Evolutionary conservation across 495 filamentous ascomycete genomes (phyloP).

Genomic region (Lasiosphaeria hispida): DNA sequence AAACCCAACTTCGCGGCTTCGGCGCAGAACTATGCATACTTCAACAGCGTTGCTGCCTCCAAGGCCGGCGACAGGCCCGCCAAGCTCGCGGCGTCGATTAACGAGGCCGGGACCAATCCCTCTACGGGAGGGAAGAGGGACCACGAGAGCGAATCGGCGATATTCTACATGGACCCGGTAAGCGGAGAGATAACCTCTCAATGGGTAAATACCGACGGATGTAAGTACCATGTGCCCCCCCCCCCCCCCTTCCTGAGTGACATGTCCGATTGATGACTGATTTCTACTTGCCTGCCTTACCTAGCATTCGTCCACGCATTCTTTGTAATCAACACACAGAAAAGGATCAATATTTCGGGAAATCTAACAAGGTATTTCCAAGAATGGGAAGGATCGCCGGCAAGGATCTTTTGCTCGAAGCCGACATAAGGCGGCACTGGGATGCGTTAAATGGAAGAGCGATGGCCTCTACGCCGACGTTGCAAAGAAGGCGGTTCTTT

Average conservation of each 20-base stretch:
- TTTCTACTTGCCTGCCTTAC: too few species aligned
- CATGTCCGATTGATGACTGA: not conserved
- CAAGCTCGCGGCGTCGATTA: constrained; percentile 6
- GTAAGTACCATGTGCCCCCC: not conserved
- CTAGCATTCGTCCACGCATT: constrained; percentile 2
- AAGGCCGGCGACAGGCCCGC: constrained; percentile 4
- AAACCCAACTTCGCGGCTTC: constrained; percentile 6
- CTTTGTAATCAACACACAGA: constrained; percentile 12
- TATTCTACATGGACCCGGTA: not conserved
- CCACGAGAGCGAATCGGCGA: constrained; percentile 10
- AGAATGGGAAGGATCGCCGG: constrained; percentile 5
- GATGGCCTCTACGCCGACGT: too few species aligned
- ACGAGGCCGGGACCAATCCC: constrained; percentile 7
- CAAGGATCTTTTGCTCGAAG: constrained; percentile 5
- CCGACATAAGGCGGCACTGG: not conserved
- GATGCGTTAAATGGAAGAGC: too few species aligned
- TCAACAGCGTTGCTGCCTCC: constrained; percentile 7
- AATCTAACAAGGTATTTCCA: constrained; percentile 8
- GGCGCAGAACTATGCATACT: constrained; percentile 12
- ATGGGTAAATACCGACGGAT: constrained; percentile 9
- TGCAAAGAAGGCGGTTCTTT: too few species aligned
- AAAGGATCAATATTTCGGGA: constrained; percentile 9
- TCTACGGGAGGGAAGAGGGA: constrained; percentile 6
- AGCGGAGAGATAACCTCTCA: constrained; percentile 4
- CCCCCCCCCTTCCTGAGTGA: not conserved